Conservation (phyloP, 2,329 filamentous ascomycete genomes). For the Raffaelea albimanens region DNA sequence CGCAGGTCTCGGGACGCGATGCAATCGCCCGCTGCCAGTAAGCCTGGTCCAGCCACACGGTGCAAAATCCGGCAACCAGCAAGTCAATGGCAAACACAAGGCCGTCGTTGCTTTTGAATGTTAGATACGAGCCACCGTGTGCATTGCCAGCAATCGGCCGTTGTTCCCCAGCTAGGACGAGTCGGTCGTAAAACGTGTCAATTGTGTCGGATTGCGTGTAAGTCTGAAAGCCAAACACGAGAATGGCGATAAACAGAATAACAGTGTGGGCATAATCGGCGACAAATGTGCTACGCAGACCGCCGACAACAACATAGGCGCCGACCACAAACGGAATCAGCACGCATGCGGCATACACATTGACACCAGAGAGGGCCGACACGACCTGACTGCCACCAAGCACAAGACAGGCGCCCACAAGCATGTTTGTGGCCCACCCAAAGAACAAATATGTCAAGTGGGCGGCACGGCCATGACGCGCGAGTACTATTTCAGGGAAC, state of each 20-base stretch:
- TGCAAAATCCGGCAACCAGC: slow-evolving; percentile 26
- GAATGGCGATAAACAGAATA: slow-evolving; percentile 27
- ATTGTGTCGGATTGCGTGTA: slow-evolving; percentile 20
- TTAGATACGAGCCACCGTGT: slow-evolving; percentile 25
- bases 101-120: slow-evolving; percentile 24
- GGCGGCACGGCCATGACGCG: slow-evolving; percentile 25
- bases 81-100: slow-evolving; percentile 27
- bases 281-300: slow-evolving; percentile 29
- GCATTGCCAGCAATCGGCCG: slow-evolving; percentile 23
- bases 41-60: slow-evolving; percentile 30
- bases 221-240: slow-evolving; percentile 26
- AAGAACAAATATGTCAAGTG: slow-evolving; percentile 30
- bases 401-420: slow-evolving; percentile 28
- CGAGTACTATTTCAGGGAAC: slow-evolving; percentile 30
- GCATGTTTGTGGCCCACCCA: slow-evolving; percentile 28
- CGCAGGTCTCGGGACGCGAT: slow-evolving; percentile 27
- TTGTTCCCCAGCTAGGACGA: slow-evolving; percentile 20
- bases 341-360: slow-evolving; percentile 30
- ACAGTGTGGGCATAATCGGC: slow-evolving; percentile 31
- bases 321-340: slow-evolving; percentile 28
- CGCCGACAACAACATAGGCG: slow-evolving; percentile 29
- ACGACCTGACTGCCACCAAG: slow-evolving; percentile 28
- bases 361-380: slow-evolving; percentile 28
- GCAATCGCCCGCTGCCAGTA: slow-evolving; percentile 36
- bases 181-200: slow-evolving; percentile 27